Conservation (phyloP, 139 green algal genomes). For the Chlorella ohadii region DNA sequence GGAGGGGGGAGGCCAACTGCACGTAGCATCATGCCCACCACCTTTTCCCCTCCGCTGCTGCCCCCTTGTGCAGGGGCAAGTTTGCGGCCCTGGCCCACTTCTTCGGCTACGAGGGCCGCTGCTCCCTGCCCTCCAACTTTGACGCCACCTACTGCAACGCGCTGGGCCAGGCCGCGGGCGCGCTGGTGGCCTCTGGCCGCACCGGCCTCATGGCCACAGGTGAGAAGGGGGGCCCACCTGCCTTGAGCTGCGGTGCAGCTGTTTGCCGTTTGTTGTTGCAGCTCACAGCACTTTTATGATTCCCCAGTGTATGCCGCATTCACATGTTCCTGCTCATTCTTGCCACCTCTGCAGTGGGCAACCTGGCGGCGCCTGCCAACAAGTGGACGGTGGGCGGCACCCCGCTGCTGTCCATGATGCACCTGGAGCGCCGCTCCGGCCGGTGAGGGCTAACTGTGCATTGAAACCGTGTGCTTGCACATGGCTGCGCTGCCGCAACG, state of each 20-base stretch:
- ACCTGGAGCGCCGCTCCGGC: conserved; percentile 54
- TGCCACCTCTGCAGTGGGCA: conserved; percentile 25
- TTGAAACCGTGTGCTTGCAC: too few relatives aligned
- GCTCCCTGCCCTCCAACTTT: conserved; percentile 73
- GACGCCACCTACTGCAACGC: conserved; percentile 71
- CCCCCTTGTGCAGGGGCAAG: conserved; percentile 24
- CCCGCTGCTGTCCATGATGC: conserved; percentile 61
- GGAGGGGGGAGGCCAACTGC: too few relatives aligned
- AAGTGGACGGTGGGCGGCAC: conserved; percentile 66
- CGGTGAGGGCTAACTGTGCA: neutral
- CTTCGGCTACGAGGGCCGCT: conserved; percentile 74
- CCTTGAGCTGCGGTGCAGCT: too few relatives aligned
- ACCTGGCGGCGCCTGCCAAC: neutral
- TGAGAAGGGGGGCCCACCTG: too few relatives aligned
- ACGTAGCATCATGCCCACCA: too few relatives aligned
- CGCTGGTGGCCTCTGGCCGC: conserved; percentile 47
- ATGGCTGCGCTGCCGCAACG: too few relatives aligned
- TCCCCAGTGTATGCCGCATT: too few relatives aligned
- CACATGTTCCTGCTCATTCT: too few relatives aligned
- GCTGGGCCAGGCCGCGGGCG: conserved; percentile 61
- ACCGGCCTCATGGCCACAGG: conserved; percentile 70
- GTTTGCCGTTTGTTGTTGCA: too few relatives aligned
- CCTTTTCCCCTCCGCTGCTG: too few relatives aligned
- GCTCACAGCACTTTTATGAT: too few relatives aligned
- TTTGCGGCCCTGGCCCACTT: conserved; percentile 55